Evolutionary conservation across 352 stramenopile genomes (phyloP).

Genomic region (Globisporangium barbulae): DNA sequence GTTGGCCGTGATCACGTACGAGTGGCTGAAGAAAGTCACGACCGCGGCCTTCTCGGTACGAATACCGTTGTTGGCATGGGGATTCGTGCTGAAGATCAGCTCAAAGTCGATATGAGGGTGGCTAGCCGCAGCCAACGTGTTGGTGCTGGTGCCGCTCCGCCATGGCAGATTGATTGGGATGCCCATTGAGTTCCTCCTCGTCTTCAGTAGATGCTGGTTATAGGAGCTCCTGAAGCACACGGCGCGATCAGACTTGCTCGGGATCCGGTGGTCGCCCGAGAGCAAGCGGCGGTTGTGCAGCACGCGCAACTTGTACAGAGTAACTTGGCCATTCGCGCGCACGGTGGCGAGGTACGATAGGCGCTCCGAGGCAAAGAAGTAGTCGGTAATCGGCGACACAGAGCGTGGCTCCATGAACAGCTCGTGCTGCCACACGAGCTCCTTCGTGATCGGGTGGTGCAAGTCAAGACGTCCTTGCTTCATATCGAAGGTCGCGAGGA

Average conservation of each 20-base stretch:
- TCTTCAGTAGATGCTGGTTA: not conserved
- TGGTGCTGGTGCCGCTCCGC: not conserved
- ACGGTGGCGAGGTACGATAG: slow-evolving; percentile 15
- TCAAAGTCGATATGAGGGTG: slow-evolving; percentile 19
- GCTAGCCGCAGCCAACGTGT: slow-evolving; percentile 6
- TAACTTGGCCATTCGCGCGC: slow-evolving; percentile 4
- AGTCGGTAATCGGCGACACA: slow-evolving; percentile 9
- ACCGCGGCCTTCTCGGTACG: slow-evolving; percentile 10
- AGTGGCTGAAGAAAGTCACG: slow-evolving; percentile 15
- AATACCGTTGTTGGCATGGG: not conserved
- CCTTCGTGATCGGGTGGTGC: slow-evolving; percentile 12
- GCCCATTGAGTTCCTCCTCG: not conserved
- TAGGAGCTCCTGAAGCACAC: not conserved
- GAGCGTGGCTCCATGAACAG: not conserved
- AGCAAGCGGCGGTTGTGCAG: slow-evolving; percentile 19
- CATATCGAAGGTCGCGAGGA: slow-evolving; percentile 10
- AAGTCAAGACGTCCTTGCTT: slow-evolving; percentile 1
- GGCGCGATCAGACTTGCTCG: slow-evolving; percentile 1
- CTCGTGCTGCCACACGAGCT: slow-evolving; percentile 18
- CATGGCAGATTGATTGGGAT: not conserved
- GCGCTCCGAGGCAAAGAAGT: slow-evolving; percentile 18
- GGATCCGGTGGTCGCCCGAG: slow-evolving; percentile 12
- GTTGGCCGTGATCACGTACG: slow-evolving; percentile 13
- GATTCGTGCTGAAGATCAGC: slow-evolving; percentile 9
- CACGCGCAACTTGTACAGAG: slow-evolving; percentile 19